phyloP scores from a whole-genome alignment of 345 rosid species.

The Excoecaria cochinchinensis region DNA sequence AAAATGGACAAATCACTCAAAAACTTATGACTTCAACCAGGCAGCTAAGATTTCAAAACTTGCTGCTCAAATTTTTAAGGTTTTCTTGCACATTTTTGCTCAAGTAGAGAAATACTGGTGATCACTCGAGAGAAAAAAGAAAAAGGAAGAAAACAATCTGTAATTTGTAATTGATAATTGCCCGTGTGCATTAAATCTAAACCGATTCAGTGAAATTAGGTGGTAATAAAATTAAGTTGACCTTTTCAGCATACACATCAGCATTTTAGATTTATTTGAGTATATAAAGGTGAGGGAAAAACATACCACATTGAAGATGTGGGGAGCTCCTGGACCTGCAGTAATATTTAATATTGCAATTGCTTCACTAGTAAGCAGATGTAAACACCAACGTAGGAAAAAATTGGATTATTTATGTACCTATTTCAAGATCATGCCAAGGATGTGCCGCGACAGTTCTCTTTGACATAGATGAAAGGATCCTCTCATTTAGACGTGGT shows the following conservation, averaged over 20 bases:
- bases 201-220: not conserved
- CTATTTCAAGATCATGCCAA: slow-evolving; percentile 99
- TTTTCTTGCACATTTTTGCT: not conserved
- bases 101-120: not conserved
- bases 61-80: not conserved
- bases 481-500: slow-evolving; percentile 84
- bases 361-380: slow-evolving; percentile 9
- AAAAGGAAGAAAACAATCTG: too few species aligned
- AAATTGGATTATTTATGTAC: slow-evolving; percentile 31
- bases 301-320: slow-evolving; percentile 45
- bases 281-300: not conserved
- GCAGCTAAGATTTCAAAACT: not conserved
- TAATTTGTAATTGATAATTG: not conserved
- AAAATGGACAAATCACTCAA: not conserved
- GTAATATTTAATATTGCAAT: slow-evolving; percentile 9
- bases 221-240: not conserved
- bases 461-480: slow-evolving; percentile 86
- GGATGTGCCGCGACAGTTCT: slow-evolving; percentile 99
- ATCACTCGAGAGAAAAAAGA: not conserved
- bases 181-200: too few species aligned
- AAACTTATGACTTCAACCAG: not conserved
- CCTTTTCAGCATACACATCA: not conserved
- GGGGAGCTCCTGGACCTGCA: slow-evolving; percentile 92
- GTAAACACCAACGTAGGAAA: slow-evolving; percentile 5
- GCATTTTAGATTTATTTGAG: slow-evolving; percentile 1